A percentile compares a stretch with the other conserved stretches of the same genome.
These are phyloP conservation scores for Rhypophila decipiens DNA, from an alignment of 495 filamentous ascomycete genomes.

Conservation along the genomic window DNA sequence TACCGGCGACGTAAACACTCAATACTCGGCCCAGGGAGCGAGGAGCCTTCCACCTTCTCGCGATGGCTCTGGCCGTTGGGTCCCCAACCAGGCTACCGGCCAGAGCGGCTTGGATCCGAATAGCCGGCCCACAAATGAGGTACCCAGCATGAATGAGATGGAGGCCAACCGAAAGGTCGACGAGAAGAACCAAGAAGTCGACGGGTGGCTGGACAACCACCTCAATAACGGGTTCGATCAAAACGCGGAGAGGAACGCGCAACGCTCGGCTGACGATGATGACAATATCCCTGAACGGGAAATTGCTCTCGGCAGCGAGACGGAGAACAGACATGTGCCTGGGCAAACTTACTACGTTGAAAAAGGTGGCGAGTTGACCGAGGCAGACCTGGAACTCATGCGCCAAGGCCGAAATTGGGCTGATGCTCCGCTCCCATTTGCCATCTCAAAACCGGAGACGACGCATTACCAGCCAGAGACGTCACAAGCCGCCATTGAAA, in stretches of 20 bases:
- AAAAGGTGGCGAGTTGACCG: slow-evolving; percentile 31
- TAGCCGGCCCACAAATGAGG: slow-evolving; percentile 29
- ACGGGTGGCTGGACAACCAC: slow-evolving; percentile 39
- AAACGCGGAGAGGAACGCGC: no score
- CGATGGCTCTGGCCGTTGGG: slow-evolving; percentile 33
- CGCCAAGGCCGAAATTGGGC: slow-evolving; percentile 40
- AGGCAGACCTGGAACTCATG: slow-evolving; percentile 39
- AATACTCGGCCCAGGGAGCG: slow-evolving; percentile 2
- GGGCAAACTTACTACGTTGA: slow-evolving; percentile 42
- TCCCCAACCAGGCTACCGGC: slow-evolving; percentile 28
- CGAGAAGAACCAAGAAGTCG: slow-evolving; percentile 36
- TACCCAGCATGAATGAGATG: slow-evolving; percentile 36
- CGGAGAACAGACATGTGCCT: slow-evolving; percentile 17
- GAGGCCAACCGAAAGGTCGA: slow-evolving; percentile 23
- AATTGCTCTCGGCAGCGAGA: slow-evolving; percentile 27
- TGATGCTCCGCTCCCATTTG: slow-evolving; percentile 36
- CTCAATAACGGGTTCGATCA: no score
- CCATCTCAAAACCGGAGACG: slow-evolving; percentile 28
- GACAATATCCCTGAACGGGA: slow-evolving; percentile 33
- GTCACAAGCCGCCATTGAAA: slow-evolving; percentile 46
- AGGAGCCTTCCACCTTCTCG: slow-evolving; percentile 15
- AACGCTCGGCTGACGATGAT: slow-evolving; percentile 11
- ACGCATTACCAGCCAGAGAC: slow-evolving; percentile 39
- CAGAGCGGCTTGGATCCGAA: slow-evolving; percentile 38
- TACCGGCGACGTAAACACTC: neutral